These are phyloP conservation scores for Rhododendron simsii DNA, from an alignment of 148 eudicot genomes.

Conservation along the genomic window DNA sequence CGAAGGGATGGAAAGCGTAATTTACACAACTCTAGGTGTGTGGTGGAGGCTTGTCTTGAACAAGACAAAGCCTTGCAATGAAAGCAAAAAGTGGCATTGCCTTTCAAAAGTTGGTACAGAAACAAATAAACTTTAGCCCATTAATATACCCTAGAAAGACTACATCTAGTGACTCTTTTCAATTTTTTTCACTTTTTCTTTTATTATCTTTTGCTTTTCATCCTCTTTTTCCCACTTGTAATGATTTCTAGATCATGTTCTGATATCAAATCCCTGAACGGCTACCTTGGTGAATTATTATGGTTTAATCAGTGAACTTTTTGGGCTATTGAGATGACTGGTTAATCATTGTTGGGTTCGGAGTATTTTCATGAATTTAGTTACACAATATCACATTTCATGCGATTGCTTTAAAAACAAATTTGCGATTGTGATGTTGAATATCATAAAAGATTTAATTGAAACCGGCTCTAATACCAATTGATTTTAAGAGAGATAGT, in stretches of 20 bases:
- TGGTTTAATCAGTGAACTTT: background rate
- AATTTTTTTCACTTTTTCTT: background rate
- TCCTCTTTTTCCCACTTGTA: slow-evolving; percentile 22
- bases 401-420: too few relatives aligned
- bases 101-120: slow-evolving; percentile 31
- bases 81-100: slow-evolving; percentile 40
- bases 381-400: too few relatives aligned
- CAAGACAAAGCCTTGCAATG: slow-evolving; percentile 25
- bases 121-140: slow-evolving; percentile 3
- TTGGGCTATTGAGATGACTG: background rate
- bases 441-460: too few relatives aligned
- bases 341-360: background rate
- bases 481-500: too few relatives aligned
- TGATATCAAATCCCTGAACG: slow-evolving; percentile 27
- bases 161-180: slow-evolving; percentile 12
- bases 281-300: background rate
- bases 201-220: slow-evolving; percentile 9
- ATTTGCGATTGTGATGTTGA: too few relatives aligned
- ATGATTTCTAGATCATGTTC: slow-evolving; percentile 43
- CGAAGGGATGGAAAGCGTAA: background rate
- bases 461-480: rapidly evolving
- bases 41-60: slow-evolving; percentile 33
- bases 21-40: slow-evolving; percentile 8
- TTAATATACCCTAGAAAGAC: slow-evolving; percentile 12
- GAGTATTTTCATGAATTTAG: too few relatives aligned